Evolutionary conservation across 805 yeast species (phyloP).

Genomic region (Yarrowia sp.): DNA sequence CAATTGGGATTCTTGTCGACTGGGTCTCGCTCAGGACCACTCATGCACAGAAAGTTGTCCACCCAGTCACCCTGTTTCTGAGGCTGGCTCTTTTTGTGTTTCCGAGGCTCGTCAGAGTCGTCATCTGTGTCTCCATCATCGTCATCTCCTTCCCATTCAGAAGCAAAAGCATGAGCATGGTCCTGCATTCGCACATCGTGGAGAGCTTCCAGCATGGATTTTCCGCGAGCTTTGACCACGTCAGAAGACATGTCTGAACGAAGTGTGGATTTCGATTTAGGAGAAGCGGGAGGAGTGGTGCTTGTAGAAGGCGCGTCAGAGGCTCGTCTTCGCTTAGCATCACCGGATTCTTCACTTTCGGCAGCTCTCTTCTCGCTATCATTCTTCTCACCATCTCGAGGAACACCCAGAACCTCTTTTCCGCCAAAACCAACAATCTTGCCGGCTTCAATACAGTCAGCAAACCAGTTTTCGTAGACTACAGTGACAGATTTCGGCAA

Average conservation of each 20-base stretch:
- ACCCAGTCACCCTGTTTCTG: constrained; percentile 30
- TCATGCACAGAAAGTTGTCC: constrained; percentile 39
- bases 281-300: constrained; percentile 36
- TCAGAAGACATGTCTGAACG: constrained; percentile 5
- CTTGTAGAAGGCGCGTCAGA: not conserved
- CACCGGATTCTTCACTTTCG: not conserved
- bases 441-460: constrained; percentile 38
- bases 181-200: constrained; percentile 15
- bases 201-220: constrained; percentile 35
- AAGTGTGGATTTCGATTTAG: constrained; percentile 5
- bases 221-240: constrained; percentile 2
- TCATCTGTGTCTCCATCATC: not conserved
- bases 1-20: constrained; percentile 47
- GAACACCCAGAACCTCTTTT: constrained; percentile 8
- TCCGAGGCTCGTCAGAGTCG: constrained; percentile 10
- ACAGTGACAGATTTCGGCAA: constrained; percentile 5
- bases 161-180: constrained; percentile 25
- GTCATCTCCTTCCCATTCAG: constrained; percentile 11
- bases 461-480: constrained; percentile 33
- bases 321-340: not conserved
- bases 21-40: constrained; percentile 11
- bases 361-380: not conserved
- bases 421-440: not conserved
- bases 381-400: not conserved
- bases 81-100: constrained; percentile 10